Base-by-base conservation (phyloP, 129 eudicot genomes). In the Apium graveolens region DNA sequence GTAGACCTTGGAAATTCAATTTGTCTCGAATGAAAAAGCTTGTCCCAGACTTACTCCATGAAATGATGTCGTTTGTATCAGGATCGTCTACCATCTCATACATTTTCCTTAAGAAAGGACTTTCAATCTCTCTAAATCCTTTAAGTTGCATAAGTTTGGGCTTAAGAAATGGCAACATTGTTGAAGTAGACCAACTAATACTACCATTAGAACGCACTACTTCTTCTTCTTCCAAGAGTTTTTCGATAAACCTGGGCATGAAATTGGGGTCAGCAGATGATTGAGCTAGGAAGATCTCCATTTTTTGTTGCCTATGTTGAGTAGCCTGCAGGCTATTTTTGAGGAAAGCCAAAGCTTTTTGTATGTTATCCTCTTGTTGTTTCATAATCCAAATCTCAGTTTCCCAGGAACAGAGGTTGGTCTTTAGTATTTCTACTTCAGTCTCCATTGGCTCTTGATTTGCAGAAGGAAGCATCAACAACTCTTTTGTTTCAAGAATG, bases 11-110 rank as follows among this genome's bases (percentile, higher is more conserved):
- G 35, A 88, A 78, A 57, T 78, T 34, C 43, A 49, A 53, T 17
- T 48, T 65, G 63, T 88, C 85, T 73, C 81, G 80, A 82, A 83
- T 79, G 34, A 88, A 83, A 78, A 88, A 83, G 80, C 86, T 85
- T 45, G 86, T 81, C 14, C 89, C 91, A 3, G 49, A 78, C 35
- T 20, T 8, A 45, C 79, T 79, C 91, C 91, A 88, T 31, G 83
- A 71, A 39, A 88, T 81, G 46, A 85, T 45, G 6, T 78, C 44
- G 34, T 85, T 72, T 13, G 88, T 79, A 31, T 80, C 26, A 21
- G 86, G 86, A 44, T 85, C 86, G 1, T 79, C 76, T 51, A 85
- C 85, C 83, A 82, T 85, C 27, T 82, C 76, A 75, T 78, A 85
- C 72, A 74, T 79, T 73, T 79, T 82, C 51, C 75, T 69, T 32